Conservation (phyloP, 2,329 filamentous ascomycete species). For the Calonectria pseudoreteaudii region DNA sequence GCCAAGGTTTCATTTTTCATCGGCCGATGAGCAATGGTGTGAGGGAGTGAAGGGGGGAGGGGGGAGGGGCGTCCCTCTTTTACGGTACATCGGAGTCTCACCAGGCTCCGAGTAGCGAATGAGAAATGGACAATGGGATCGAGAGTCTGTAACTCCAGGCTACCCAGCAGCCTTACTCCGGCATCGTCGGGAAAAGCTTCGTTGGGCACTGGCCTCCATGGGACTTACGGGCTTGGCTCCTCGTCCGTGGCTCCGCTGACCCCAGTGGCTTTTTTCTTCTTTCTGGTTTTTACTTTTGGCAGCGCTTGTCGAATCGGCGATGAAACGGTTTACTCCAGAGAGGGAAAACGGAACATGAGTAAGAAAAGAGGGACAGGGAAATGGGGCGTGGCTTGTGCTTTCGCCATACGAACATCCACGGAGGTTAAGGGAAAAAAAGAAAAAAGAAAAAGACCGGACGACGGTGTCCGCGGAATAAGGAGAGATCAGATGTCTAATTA, state of each 20-base stretch:
- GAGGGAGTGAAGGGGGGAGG: background rate
- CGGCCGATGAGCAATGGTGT: background rate
- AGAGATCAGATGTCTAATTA: constrained; percentile 1
- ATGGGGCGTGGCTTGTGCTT: background rate
- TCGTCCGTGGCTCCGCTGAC: background rate
- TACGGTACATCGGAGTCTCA: background rate
- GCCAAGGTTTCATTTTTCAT: constrained; percentile 1
- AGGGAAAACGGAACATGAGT: background rate
- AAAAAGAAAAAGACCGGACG: background rate
- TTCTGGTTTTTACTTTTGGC: background rate
- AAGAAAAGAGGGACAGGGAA: background rate
- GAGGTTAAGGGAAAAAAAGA: too few species aligned
- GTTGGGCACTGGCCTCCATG: background rate
- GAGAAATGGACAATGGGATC: background rate
- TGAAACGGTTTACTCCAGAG: background rate
- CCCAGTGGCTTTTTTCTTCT: background rate
- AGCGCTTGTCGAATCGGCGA: background rate
- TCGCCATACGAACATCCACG: background rate
- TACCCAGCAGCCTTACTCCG: background rate
- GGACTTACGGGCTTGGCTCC: background rate
- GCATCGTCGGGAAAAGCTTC: background rate
- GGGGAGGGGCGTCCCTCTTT: background rate
- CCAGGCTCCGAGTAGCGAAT: background rate
- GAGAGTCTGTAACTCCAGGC: background rate
- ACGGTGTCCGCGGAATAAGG: constrained; percentile 1